These are phyloP conservation scores for Xylariaceae sp. DNA, from an alignment of 2,329 filamentous ascomycete genomes.

Conservation along the genomic window DNA sequence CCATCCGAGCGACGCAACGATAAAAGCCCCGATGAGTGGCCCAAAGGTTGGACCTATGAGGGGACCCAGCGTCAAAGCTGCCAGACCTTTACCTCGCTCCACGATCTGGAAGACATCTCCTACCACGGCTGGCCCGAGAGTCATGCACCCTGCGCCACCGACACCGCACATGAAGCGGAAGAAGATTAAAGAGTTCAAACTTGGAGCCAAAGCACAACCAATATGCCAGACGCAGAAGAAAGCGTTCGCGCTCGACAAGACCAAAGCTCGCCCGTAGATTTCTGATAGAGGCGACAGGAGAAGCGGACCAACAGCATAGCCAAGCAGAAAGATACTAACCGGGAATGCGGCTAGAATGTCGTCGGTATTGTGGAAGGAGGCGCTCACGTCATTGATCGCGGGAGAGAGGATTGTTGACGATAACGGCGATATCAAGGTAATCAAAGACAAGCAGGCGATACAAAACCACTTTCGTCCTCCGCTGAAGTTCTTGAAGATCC, in stretches of 20 bases:
- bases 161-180: constrained; percentile 61
- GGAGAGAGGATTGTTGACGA: constrained; percentile 60
- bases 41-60: constrained; percentile 47
- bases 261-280: constrained; percentile 59
- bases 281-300: constrained; percentile 59
- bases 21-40: constrained; percentile 48
- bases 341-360: constrained; percentile 49
- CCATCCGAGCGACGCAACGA: constrained; percentile 50
- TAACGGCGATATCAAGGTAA: constrained; percentile 65
- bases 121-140: constrained; percentile 54
- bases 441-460: constrained; percentile 53
- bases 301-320: constrained; percentile 57
- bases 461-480: constrained; percentile 56
- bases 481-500: constrained; percentile 45
- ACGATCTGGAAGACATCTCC: constrained; percentile 52
- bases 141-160: constrained; percentile 53
- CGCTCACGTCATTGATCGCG: constrained; percentile 42
- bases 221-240: constrained; percentile 63
- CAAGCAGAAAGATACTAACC: constrained; percentile 61
- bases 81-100: constrained; percentile 47
- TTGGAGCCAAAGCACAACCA: constrained; percentile 60
- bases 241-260: constrained; percentile 56
- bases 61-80: constrained; percentile 47
- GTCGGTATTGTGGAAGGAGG: constrained; percentile 44
- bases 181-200: constrained; percentile 52